A percentile compares a stretch with the other conserved stretches of the same genome.
Evolutionary conservation across 106 monocot genomes (phyloP).

Genomic region (Dendrobium catenatum): DNA sequence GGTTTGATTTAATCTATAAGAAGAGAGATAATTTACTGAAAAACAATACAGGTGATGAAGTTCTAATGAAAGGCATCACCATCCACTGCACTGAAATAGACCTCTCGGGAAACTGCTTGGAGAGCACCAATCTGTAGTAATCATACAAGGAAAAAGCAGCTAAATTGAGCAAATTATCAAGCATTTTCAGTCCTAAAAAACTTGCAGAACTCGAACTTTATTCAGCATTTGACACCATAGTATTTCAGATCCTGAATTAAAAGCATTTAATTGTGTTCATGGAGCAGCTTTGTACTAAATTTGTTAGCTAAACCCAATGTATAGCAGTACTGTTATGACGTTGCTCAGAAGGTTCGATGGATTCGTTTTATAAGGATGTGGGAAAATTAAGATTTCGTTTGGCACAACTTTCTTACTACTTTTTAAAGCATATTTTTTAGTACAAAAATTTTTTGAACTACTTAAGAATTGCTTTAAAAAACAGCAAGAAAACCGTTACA

Average conservation of each 20-base stretch:
- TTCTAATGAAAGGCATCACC: conserved; percentile 16
- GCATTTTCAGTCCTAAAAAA: not conserved
- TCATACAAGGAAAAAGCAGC: not conserved
- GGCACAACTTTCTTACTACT: too few relatives aligned
- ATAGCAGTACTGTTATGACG: too few relatives aligned
- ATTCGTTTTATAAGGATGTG: too few relatives aligned
- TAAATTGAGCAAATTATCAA: too few relatives aligned
- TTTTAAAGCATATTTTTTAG: too few relatives aligned
- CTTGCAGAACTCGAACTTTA: not conserved
- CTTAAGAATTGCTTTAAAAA: too few relatives aligned
- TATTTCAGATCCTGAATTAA: not conserved
- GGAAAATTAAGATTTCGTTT: too few relatives aligned
- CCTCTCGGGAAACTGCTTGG: conserved; percentile 72
- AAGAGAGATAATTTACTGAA: not conserved
- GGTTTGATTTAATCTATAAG: not conserved
- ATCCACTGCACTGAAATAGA: conserved; percentile 67
- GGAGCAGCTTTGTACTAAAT: not conserved
- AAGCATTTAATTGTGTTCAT: not conserved
- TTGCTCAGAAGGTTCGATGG: too few relatives aligned
- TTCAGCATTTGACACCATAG: not conserved
- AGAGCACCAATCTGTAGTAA: conserved; percentile 60
- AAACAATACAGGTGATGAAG: not conserved
- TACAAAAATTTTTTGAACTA: too few relatives aligned
- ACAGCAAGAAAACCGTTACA: too few relatives aligned
- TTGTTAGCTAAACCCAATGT: too few relatives aligned